phyloP scores from a whole-genome alignment of 306 rosid genomes.

The Erythrophleum fordii region DNA sequence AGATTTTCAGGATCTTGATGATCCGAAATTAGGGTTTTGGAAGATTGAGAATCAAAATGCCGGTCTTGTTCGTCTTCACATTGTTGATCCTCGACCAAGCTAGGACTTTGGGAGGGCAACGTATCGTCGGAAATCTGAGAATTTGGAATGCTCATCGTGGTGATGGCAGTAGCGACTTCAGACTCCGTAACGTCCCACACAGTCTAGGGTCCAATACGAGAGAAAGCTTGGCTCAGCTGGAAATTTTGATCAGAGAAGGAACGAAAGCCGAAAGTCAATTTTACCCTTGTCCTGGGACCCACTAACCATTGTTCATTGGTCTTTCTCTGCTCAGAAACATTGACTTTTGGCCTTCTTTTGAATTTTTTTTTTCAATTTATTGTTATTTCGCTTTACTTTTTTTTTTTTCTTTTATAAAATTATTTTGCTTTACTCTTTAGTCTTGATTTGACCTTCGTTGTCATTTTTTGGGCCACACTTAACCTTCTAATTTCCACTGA shows the following conservation, averaged over 20 bases:
- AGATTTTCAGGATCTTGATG: conserved; percentile 23
- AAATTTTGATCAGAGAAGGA: not conserved
- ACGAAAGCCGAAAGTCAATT: not conserved
- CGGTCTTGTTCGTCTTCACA: conserved; percentile 7
- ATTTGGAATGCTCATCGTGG: conserved; percentile 32
- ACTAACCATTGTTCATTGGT: not conserved
- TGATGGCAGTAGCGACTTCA: not conserved
- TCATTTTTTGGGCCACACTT: no score
- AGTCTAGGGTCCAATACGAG: not conserved
- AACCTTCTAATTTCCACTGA: no score
- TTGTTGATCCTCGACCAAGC: conserved; percentile 27
- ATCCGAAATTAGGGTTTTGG: conserved; percentile 48
- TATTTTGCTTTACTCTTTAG: no score
- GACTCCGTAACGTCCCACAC: not conserved
- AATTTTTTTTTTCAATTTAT: no score
- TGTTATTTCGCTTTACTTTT: no score
- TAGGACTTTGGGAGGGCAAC: conserved; percentile 37
- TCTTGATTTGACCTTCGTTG: no score
- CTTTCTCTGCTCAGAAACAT: not conserved
- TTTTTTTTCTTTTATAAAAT: no score
- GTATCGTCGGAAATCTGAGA: conserved; percentile 27
- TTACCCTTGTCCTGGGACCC: not conserved
- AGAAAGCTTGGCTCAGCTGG: not conserved
- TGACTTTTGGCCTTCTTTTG: not conserved
- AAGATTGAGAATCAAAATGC: conserved; percentile 36